Conservation (phyloP, 2,329 filamentous ascomycete genomes). For the Aspergillus bombycis region DNA sequence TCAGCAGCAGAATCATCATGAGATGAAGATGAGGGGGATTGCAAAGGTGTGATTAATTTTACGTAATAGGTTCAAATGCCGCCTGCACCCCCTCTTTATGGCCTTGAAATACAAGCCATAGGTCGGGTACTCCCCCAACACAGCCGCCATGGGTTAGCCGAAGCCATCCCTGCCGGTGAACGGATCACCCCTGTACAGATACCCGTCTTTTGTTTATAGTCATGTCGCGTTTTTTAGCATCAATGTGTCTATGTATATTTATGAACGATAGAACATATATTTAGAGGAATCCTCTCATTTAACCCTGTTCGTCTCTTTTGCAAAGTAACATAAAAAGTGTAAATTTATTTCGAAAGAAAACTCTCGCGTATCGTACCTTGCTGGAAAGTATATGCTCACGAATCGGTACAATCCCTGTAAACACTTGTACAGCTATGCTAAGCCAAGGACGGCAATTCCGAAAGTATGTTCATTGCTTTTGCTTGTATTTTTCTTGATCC, state of each 20-base stretch:
- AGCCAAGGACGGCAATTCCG: neutral
- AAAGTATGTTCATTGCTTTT: neutral
- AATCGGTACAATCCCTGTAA: neutral
- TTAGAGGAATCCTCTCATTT: neutral
- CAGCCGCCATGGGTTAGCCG: neutral
- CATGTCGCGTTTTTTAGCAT: neutral
- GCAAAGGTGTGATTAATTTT: neutral
- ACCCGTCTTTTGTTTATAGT: constrained; percentile 1
- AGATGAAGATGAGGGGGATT: neutral
- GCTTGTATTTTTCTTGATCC: neutral
- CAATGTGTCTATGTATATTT: constrained; percentile 7
- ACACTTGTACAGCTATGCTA: neutral
- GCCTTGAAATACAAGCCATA: constrained; percentile 1
- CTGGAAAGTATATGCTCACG: neutral
- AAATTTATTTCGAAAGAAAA: too few relatives aligned
- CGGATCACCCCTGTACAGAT: constrained; percentile 2
- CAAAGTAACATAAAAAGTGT: too few relatives aligned
- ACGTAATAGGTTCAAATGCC: constrained; percentile 1
- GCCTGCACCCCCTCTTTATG: neutral
- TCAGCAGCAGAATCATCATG: neutral
- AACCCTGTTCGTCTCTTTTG: neutral
- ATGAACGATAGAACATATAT: constrained; percentile 6
- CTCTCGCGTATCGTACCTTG: too few relatives aligned
- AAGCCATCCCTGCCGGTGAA: neutral
- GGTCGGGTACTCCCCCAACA: neutral